These are phyloP conservation scores for Aspergillus brunneoviolaceus DNA, from an alignment of 2,329 filamentous ascomycete species.

Conservation along the genomic window DNA sequence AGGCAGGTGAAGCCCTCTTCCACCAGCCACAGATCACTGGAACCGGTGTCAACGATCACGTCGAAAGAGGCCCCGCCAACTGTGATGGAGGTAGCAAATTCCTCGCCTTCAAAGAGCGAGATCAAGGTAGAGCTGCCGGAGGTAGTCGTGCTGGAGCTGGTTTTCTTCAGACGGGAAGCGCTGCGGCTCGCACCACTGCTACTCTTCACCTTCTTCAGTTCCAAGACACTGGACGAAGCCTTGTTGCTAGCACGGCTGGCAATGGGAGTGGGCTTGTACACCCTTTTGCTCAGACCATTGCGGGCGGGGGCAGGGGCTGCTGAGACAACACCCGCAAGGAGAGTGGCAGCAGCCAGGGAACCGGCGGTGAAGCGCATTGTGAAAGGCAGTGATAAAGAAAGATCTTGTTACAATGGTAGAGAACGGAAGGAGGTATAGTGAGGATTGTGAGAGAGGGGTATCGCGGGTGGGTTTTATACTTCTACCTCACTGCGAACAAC, in stretches of 20 bases:
- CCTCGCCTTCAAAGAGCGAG: slow-evolving; percentile 17
- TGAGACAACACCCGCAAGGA: neutral
- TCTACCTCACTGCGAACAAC: neutral
- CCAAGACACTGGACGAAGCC: slow-evolving; percentile 2
- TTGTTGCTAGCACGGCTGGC: neutral
- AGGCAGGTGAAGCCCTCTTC: slow-evolving; percentile 36
- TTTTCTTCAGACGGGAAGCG: slow-evolving; percentile 8
- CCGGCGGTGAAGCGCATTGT: slow-evolving; percentile 1
- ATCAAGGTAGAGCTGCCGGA: slow-evolving; percentile 10
- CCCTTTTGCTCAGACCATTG: slow-evolving; percentile 8
- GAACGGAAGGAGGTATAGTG: neutral
- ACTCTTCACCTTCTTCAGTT: slow-evolving; percentile 10
- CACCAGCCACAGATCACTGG: slow-evolving; percentile 50
- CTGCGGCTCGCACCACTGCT: slow-evolving; percentile 2
- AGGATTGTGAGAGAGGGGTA: neutral
- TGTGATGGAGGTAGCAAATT: slow-evolving; percentile 17
- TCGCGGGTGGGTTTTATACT: neutral
- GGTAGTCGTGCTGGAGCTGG: neutral
- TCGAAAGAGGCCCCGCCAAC: slow-evolving; percentile 35
- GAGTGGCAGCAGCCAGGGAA: neutral
- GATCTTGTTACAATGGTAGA: neutral
- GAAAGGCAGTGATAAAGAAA: neutral
- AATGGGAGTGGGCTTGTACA: slow-evolving; percentile 10
- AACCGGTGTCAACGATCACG: slow-evolving; percentile 49
- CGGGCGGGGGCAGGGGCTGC: slow-evolving; percentile 4